Percentiles rank a stretch among this genome's conserved stretches.
phyloP scores from a whole-genome alignment of 208 protist genomes.

The Angomonas ambiguus region DNA sequence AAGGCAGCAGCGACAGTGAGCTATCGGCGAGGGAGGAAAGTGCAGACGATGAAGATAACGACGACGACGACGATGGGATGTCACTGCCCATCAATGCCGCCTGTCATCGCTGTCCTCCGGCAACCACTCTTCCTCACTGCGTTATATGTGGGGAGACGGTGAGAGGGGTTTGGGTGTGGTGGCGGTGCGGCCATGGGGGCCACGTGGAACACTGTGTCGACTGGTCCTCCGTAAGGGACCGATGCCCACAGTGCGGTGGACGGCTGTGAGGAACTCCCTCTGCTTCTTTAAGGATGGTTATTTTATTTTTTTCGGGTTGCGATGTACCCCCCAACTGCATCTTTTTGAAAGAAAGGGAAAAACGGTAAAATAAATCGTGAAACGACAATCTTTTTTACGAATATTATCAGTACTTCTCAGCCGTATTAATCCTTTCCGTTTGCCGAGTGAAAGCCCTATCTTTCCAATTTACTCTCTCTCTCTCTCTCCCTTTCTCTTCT shows the following conservation, averaged over 20 bases:
- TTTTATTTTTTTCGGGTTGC: not conserved
- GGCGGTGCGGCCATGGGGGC: slow-evolving; percentile 81
- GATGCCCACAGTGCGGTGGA: slow-evolving; percentile 62
- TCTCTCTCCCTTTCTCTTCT: too few species aligned
- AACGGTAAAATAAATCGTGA: too few species aligned
- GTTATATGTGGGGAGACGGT: slow-evolving; percentile 82
- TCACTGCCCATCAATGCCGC: not conserved
- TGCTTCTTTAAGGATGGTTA: not conserved
- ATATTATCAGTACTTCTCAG: too few species aligned
- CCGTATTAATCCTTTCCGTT: too few species aligned
- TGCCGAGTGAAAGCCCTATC: too few species aligned
- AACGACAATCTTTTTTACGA: too few species aligned
- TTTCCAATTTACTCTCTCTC: too few species aligned
- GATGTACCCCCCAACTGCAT: not conserved
- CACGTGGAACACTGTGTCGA: slow-evolving; percentile 78
- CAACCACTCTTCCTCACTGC: slow-evolving; percentile 18
- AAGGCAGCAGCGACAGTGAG: too few species aligned
- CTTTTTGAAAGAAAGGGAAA: too few species aligned
- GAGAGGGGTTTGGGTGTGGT: slow-evolving; percentile 78
- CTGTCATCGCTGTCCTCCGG: too few species aligned
- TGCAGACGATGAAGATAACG: slow-evolving; percentile 37
- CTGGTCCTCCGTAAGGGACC: slow-evolving; percentile 60
- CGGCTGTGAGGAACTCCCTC: not conserved
- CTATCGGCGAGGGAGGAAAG: too few species aligned
- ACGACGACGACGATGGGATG: not conserved